Base-by-base conservation (phyloP, 768 basidiomycete species). In the Lentinula aciculospora region DNA sequence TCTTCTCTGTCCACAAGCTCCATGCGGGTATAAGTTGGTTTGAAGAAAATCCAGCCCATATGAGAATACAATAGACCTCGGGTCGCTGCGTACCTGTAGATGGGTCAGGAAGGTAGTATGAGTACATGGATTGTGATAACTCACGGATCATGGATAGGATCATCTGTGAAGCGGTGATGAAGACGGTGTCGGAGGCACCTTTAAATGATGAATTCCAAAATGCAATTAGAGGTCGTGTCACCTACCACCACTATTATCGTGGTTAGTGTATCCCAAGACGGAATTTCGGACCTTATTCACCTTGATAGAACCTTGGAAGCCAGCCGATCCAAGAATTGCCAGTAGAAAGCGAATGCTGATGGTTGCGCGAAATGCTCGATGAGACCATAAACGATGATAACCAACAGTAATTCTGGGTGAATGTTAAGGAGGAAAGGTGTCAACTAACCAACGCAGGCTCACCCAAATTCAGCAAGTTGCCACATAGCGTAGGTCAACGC, bases 11-110 rank as follows among this genome's bases (percentile, higher is more conserved):
- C 88, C 31, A 92, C 81, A 8, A 82, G 67, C 39, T 76, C 73
- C 73, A 92, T 72, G 21, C 81, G 75, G 28, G 78, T 73, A 65
- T 92, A 91, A 1, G 65, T 78, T 1, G 88, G 83, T 67, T 89
- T 89, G 73, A 75, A 84, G 68, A 92, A 92, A 64, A 92, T 91
- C 90, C 91, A 93, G 1, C 90, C 91, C 75, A 91, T 81, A 63
- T 92, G 90, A 5, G 88, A 86, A 65, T 82, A 90, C 53, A 87
- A 77, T 1, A 93, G 69, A 0, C 91, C 90, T 27, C 78, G 76
- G 0, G 87, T 86, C 0, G 89, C 91, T 17, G 86, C 77, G 66
- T 93, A 93, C 3, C 85, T 86, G 54, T 46, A 29, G 3, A 5
- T 45, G 40, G 37, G 25, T 28, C 12, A 39, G 37, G 42, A 44